These are phyloP conservation scores for Hanseniaspora singularis DNA, from an alignment of 805 yeast species.

Conservation along the genomic window DNA sequence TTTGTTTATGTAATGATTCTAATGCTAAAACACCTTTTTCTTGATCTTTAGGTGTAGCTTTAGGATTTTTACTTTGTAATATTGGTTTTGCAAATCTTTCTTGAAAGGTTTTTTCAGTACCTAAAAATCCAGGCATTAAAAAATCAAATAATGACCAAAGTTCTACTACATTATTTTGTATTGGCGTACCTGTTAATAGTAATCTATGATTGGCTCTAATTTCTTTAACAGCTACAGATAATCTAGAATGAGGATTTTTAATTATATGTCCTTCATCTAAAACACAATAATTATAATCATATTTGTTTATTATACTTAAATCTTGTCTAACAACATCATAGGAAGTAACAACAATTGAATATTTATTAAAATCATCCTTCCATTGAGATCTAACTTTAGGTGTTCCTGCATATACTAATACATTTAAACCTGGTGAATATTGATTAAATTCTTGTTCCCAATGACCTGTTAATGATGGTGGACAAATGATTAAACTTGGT, in stretches of 20 bases:
- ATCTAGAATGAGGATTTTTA: slow-evolving; percentile 77
- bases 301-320: slow-evolving; percentile 44
- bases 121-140: slow-evolving; percentile 96
- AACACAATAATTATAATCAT: slow-evolving; percentile 84
- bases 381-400: slow-evolving; percentile 58
- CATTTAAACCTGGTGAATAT: slow-evolving; percentile 76
- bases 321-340: slow-evolving; percentile 96
- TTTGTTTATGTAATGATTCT: slow-evolving; percentile 93
- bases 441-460: slow-evolving; percentile 93
- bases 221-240: slow-evolving; percentile 76
- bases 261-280: slow-evolving; percentile 96
- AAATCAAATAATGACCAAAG: slow-evolving; percentile 96
- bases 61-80: slow-evolving; percentile 81
- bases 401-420: slow-evolving; percentile 85
- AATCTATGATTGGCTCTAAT: slow-evolving; percentile 79
- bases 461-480: slow-evolving; percentile 95
- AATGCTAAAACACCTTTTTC: slow-evolving; percentile 94
- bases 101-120: slow-evolving; percentile 85
- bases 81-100: slow-evolving; percentile 97
- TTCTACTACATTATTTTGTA: slow-evolving; percentile 92
- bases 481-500: slow-evolving; percentile 83
- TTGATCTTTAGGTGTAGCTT: slow-evolving; percentile 82
- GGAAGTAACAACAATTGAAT: slow-evolving; percentile 86
- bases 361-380: slow-evolving; percentile 38
- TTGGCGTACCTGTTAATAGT: slow-evolving; percentile 92